Conservation (phyloP, 192 early-diverging fungal species). For the Gaertneriomyces sp. region DNA sequence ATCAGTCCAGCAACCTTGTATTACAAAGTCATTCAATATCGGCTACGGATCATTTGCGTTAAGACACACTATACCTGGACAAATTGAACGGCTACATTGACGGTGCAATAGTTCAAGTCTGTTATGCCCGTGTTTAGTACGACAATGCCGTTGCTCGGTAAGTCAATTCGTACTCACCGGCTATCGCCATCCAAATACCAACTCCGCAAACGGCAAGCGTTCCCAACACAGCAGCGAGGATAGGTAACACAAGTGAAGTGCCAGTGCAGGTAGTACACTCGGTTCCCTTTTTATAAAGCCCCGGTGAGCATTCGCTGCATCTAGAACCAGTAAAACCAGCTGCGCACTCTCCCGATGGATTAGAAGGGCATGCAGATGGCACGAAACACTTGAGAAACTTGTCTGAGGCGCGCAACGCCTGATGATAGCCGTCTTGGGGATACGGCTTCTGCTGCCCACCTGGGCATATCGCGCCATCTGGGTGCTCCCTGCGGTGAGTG, state of each 20-base stretch:
- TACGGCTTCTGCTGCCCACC: slow-evolving; percentile 10
- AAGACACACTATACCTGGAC: slow-evolving; percentile 12
- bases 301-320: slow-evolving; percentile 18
- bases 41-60: background rate
- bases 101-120: slow-evolving; percentile 18
- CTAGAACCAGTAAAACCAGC: slow-evolving; percentile 24
- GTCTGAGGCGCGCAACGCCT: background rate
- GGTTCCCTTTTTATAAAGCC: background rate
- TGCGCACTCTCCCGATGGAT: slow-evolving; percentile 11
- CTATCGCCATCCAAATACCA: slow-evolving; percentile 13
- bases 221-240: slow-evolving; percentile 5
- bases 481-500: background rate
- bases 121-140: background rate
- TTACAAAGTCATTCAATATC: background rate
- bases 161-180: background rate
- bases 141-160: too few relatives aligned
- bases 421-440: slow-evolving; percentile 24
- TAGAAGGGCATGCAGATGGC: slow-evolving; percentile 9
- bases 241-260: background rate
- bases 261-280: slow-evolving; percentile 20
- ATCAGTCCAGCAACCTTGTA: slow-evolving; percentile 16
- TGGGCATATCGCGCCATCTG: slow-evolving; percentile 14
- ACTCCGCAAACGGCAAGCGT: slow-evolving; percentile 1
- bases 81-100: slow-evolving; percentile 18
- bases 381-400: slow-evolving; percentile 18